A percentile compares a stretch with the other conserved stretches of the same genome.
Evolutionary conservation across 805 yeast species (phyloP).

Genomic region (Kodamaea leandrae): DNA sequence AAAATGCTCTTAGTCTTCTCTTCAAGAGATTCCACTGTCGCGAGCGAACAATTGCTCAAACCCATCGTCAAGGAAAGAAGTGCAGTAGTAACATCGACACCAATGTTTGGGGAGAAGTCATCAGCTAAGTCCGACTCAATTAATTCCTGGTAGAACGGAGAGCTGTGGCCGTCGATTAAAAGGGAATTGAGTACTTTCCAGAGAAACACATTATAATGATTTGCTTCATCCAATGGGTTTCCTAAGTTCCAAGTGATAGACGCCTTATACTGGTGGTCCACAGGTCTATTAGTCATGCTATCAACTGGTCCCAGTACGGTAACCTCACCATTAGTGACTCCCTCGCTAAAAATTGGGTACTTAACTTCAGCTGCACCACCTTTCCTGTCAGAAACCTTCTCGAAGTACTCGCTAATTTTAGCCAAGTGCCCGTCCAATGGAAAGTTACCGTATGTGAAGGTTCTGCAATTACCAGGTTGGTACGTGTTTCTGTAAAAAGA

Average conservation of each 20-base stretch:
- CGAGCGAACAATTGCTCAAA: conserved; percentile 64
- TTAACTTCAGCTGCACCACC: conserved; percentile 25
- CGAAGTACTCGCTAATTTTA: conserved; percentile 51
- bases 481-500: conserved; percentile 74
- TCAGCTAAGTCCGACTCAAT: conserved; percentile 83
- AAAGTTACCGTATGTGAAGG: conserved; percentile 84
- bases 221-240: conserved; percentile 51
- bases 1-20: conserved; percentile 48
- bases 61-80: conserved; percentile 81
- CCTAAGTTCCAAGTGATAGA: conserved; percentile 91
- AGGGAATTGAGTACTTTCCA: conserved; percentile 69
- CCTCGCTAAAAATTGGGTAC: conserved; percentile 46
- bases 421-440: conserved; percentile 60
- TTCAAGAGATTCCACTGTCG: conserved; percentile 48
- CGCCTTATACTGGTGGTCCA: conserved; percentile 71
- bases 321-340: conserved; percentile 14
- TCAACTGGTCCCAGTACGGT: conserved; percentile 74
- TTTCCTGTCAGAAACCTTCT: conserved; percentile 41
- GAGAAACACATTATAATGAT: conserved; percentile 63
- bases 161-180: conserved; percentile 85
- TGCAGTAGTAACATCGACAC: conserved; percentile 79
- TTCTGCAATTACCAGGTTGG: conserved; percentile 86
- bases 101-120: conserved; percentile 85
- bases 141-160: conserved; percentile 82
- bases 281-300: conserved; percentile 46